Conservation (phyloP, 257 asterid species). For the Rauvolfia tetraphylla region DNA sequence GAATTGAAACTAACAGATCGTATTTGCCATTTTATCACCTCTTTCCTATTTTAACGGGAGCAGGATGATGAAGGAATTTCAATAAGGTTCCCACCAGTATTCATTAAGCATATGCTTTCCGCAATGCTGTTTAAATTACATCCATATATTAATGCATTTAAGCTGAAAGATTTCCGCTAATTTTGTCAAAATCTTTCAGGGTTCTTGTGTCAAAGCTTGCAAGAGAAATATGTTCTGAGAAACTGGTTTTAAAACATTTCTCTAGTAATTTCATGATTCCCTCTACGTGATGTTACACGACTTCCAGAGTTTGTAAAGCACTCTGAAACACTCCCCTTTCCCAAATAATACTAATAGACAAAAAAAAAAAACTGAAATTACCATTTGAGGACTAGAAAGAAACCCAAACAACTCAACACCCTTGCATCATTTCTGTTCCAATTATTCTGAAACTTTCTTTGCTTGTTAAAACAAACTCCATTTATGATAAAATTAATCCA, state of each 20-base stretch:
- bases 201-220: not conserved
- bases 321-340: not conserved
- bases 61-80: not conserved
- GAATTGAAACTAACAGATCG: too few species aligned
- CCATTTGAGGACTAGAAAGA: not conserved
- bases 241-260: too few species aligned
- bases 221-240: not conserved
- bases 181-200: not conserved
- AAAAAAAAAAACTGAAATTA: too few species aligned
- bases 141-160: not conserved
- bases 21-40: not conserved
- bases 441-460: too few species aligned
- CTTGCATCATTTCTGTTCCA: not conserved
- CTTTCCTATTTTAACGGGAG: not conserved
- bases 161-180: not conserved
- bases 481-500: too few species aligned
- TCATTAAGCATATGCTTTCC: not conserved
- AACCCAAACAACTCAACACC: not conserved
- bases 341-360: not conserved
- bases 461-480: too few species aligned
- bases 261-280: not conserved
- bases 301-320: not conserved
- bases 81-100: not conserved
- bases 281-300: not conserved
- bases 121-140: not conserved